These are phyloP conservation scores for Trichosporon sp. DNA, from an alignment of 1,284 basidiomycete species.

Conservation along the genomic window DNA sequence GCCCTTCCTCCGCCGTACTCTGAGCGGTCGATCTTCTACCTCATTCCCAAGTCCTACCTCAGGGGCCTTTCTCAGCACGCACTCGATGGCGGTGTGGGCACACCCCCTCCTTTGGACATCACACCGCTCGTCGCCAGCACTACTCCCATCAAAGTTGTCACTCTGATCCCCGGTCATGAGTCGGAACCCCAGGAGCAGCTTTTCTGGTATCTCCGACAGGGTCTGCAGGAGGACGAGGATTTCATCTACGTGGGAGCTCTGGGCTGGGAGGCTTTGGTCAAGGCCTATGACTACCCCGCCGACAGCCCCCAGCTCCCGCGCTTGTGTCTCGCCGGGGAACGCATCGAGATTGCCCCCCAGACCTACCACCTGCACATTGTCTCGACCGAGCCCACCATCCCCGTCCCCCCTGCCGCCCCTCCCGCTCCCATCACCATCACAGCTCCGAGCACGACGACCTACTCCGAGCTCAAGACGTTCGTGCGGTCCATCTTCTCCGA, in stretches of 20 bases:
- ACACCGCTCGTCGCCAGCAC: conserved; percentile 21
- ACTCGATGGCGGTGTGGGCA: conserved; percentile 14
- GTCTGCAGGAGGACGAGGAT: conserved; percentile 63
- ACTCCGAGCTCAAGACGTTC: conserved; percentile 8
- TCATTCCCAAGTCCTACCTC: conserved; percentile 35
- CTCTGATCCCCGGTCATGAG: conserved; percentile 21
- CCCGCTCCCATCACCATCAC: conserved; percentile 10
- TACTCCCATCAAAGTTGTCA: conserved; percentile 22
- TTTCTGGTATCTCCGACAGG: conserved; percentile 38
- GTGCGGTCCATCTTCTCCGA: conserved; percentile 8
- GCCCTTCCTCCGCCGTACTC: conserved; percentile 33
- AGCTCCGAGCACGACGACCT: conserved; percentile 9
- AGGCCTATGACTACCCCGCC: conserved; percentile 19
- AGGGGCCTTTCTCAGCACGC: conserved; percentile 29
- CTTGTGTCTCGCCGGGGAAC: conserved; percentile 50
- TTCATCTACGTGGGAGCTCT: conserved; percentile 69
- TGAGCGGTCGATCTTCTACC: conserved; percentile 31
- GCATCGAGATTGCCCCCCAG: conserved; percentile 74
- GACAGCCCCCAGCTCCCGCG: conserved; percentile 49
- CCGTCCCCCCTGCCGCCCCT: conserved; percentile 15
- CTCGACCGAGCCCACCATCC: background rate
- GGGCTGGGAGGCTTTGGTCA: conserved; percentile 64
- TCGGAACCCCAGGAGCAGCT: conserved; percentile 1
- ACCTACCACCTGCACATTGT: conserved; percentile 58
- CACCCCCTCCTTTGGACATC: conserved; percentile 22